Percentiles rank a stretch among this genome's conserved stretches.
These are phyloP conservation scores for Penicillium concentricum DNA, from an alignment of 2,329 filamentous ascomycete species.

Conservation along the genomic window DNA sequence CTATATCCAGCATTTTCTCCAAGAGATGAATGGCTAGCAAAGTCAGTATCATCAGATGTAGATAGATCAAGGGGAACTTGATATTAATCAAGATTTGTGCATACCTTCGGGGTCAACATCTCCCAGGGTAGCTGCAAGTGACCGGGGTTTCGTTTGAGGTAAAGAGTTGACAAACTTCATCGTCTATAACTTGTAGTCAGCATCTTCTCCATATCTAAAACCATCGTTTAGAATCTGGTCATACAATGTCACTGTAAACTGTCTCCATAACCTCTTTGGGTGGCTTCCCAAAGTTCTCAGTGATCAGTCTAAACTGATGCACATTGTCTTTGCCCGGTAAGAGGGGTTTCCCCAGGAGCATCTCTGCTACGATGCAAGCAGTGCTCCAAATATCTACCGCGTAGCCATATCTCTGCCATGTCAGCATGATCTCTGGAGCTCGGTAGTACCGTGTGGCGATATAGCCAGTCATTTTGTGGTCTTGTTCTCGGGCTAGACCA, in stretches of 20 bases:
- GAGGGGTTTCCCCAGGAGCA: constrained; percentile 94
- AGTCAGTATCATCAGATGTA: background rate
- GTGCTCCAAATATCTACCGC: constrained; percentile 99
- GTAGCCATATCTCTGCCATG: constrained; percentile 98
- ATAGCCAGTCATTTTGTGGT: constrained; percentile 98
- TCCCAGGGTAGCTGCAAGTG: background rate
- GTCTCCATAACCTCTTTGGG: constrained; percentile 97
- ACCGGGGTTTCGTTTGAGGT: background rate
- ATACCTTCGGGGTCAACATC: constrained; percentile 5
- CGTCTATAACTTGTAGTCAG: constrained; percentile 2
- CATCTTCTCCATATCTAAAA: too few species aligned
- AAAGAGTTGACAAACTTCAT: constrained; percentile 3
- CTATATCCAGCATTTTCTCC: constrained; percentile 94
- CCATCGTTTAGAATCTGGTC: background rate
- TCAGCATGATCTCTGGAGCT: constrained; percentile 98
- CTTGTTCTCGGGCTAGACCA: constrained; percentile 90
- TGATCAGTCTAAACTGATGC: constrained; percentile 99
- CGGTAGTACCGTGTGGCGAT: constrained; percentile 98
- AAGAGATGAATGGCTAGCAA: constrained; percentile 86
- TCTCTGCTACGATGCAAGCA: constrained; percentile 98
- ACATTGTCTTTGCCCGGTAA: constrained; percentile 99
- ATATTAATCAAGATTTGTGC: background rate
- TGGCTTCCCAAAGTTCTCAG: constrained; percentile 88
- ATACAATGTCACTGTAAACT: constrained; percentile 87
- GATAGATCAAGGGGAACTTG: background rate